Evolutionary conservation across 2,329 filamentous ascomycete genomes (phyloP).

Genomic region (Thelonectria discophora): DNA sequence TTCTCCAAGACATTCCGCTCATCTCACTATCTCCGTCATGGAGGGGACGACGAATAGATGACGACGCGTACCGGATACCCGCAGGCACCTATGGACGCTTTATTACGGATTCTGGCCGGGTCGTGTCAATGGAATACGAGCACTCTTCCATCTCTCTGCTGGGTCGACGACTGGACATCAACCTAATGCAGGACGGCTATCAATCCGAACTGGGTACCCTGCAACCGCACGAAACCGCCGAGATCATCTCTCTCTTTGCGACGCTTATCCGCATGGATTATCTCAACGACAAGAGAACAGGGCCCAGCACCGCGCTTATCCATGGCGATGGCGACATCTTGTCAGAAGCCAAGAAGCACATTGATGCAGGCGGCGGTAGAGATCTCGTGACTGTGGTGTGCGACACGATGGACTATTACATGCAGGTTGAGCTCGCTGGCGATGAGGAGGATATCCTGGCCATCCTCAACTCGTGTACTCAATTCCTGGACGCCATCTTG

Average conservation of each 20-base stretch:
- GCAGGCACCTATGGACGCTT: slow-evolving; percentile 75
- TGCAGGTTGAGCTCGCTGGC: slow-evolving; percentile 64
- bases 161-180: slow-evolving; percentile 77
- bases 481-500: slow-evolving; percentile 80
- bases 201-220: slow-evolving; percentile 62
- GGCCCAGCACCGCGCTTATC: slow-evolving; percentile 45
- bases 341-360: slow-evolving; percentile 63
- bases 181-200: slow-evolving; percentile 65
- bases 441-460: slow-evolving; percentile 73
- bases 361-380: slow-evolving; percentile 59
- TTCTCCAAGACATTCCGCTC: slow-evolving; percentile 70
- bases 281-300: slow-evolving; percentile 46
- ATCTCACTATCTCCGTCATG: slow-evolving; percentile 62
- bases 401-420: slow-evolving; percentile 80
- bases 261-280: slow-evolving; percentile 69
- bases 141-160: slow-evolving; percentile 85
- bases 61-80: slow-evolving; percentile 69
- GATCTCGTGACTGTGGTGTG: slow-evolving; percentile 86
- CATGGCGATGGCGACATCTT: slow-evolving; percentile 56
- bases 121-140: slow-evolving; percentile 78
- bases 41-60: slow-evolving; percentile 54
- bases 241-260: slow-evolving; percentile 78
- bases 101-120: slow-evolving; percentile 78
- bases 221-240: slow-evolving; percentile 70
- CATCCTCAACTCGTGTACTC: slow-evolving; percentile 74